phyloP scores from a whole-genome alignment of 495 filamentous ascomycete genomes.

The Penicillium mononematosum region DNA sequence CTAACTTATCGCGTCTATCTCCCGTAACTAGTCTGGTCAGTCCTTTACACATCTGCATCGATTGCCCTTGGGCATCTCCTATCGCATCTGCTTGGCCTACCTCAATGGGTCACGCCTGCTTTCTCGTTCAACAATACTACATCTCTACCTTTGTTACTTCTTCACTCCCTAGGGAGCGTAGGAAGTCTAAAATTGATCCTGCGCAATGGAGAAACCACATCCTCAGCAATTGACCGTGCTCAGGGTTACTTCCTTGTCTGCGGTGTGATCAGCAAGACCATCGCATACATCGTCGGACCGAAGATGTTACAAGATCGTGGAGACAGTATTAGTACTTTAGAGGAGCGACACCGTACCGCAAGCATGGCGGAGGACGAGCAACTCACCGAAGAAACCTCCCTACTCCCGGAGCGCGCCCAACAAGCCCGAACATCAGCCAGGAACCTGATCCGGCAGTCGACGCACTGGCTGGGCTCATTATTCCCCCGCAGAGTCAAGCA shows the following conservation, averaged over 20 bases:
- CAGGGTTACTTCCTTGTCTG: background rate
- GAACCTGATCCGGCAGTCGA: constrained; percentile 14
- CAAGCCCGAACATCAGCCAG: constrained; percentile 24
- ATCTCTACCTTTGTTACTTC: background rate
- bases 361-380: background rate
- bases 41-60: background rate
- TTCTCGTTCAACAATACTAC: background rate
- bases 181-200: background rate
- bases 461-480: constrained; percentile 10
- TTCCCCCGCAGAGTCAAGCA: constrained; percentile 17
- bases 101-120: background rate
- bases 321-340: background rate
- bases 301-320: background rate
- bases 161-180: background rate
- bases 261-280: background rate
- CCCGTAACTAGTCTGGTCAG: background rate
- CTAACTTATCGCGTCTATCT: background rate
- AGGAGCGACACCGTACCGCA: background rate
- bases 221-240: background rate
- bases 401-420: constrained; percentile 39
- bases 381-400: constrained; percentile 49
- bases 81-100: background rate
- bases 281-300: background rate
- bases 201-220: background rate
- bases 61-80: background rate